Base-by-base conservation (phyloP, 352 stramenopile genomes). In the Peronospora destructor region DNA sequence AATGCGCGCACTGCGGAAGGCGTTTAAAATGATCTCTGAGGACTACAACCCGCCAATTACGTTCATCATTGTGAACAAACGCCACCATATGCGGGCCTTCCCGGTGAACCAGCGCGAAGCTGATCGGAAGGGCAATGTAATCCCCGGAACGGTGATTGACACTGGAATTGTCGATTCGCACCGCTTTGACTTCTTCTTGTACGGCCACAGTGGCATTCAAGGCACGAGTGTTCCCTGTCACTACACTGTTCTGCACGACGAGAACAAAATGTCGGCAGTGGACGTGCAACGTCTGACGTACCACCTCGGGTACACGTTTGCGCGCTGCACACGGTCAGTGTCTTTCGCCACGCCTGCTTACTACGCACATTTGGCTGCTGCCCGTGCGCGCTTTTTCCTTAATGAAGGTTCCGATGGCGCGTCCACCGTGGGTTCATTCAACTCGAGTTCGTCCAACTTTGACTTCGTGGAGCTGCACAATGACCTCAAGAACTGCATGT, bases 41-140 rank as follows among this genome's bases (percentile, higher is more conserved):
- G 68, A 39, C 12, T 94, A 94, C 53, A 59, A 59, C 3, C 85
- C 85, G n/a, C 62, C 67, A 6, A 84, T 94, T 44, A 94, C 85
- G 28, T 94, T 95, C 54, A 76, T 95, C 30, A 60, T 93, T 21
- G 81, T 92, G 16, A 82, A 94, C 64, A 95, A 94, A 66, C 79
- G 85, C 12, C 85, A 95, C 63, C 74, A 94, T 54, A 95, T 81
- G 37, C 71, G 83, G 0, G 53, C 90, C 2, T 95, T 92, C 43
- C 62, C 71, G 0, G 43, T 43, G 0, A 72, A 73, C 30, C 12
- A 49, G 10, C 53, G 46, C 9, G 62, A 86, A 26, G 64, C 38
- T 5, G 81, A 92, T 59, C 69, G 70, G 40, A 91, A 76, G 12
- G 79, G 79, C 23, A 91, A 91, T 36, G 71, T 87, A 26, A 61